phyloP scores from a whole-genome alignment of 306 rosid species.

The Oemleria cerasiformis region DNA sequence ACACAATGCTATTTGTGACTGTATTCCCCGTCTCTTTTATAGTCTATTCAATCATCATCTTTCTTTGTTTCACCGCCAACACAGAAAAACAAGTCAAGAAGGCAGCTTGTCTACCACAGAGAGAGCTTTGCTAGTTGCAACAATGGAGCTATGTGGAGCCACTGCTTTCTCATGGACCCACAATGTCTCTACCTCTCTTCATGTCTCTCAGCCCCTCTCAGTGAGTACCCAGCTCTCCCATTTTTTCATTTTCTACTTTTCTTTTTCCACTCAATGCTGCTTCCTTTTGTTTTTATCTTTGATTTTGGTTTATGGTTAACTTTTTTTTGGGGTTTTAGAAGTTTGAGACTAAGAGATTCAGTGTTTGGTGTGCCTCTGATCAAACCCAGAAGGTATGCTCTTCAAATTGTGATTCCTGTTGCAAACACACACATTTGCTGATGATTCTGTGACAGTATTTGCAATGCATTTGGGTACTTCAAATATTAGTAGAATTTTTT shows the following conservation, averaged over 20 bases:
- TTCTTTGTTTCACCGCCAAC: neutral
- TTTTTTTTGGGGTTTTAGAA: conserved; percentile 25
- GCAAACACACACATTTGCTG: neutral
- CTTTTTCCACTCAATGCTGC: neutral
- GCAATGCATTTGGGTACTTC: neutral
- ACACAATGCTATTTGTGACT: neutral
- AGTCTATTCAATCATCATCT: neutral
- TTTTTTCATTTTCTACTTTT: neutral
- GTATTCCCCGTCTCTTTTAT: neutral
- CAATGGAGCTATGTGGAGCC: conserved; percentile 46
- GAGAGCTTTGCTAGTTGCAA: neutral
- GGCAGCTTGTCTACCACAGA: neutral
- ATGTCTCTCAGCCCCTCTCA: conserved; percentile 39
- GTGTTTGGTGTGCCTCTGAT: conserved; percentile 51
- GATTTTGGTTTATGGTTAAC: too few species aligned
- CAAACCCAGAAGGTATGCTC: conserved; percentile 49
- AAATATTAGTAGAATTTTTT: neutral
- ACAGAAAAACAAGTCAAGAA: neutral
- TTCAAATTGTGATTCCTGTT: neutral
- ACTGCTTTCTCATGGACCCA: conserved; percentile 62
- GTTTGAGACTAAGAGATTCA: conserved; percentile 38
- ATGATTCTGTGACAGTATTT: neutral
- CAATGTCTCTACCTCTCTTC: conserved; percentile 49
- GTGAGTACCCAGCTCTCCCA: conserved; percentile 36
- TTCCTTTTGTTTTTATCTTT: neutral